Conservation (phyloP, 441 rosid species). For the Biscutella laevigata region DNA sequence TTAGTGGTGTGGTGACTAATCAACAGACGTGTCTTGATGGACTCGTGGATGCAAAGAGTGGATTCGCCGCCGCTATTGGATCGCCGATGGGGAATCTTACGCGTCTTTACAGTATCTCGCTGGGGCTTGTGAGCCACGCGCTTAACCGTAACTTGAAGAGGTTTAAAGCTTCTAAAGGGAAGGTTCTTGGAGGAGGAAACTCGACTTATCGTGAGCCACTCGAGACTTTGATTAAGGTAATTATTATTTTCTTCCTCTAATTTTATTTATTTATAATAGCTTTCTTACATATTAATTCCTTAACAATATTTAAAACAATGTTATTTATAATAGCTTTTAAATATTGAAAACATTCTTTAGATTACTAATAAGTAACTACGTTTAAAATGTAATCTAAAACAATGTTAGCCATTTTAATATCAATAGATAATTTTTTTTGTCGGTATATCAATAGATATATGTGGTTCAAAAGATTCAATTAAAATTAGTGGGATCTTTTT, state of each 20-base stretch:
- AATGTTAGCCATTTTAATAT: no score
- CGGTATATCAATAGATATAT: no score
- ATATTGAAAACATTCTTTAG: no score
- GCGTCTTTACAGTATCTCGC: conserved; percentile 47
- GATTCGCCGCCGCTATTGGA: conserved; percentile 29
- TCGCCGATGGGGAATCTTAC: conserved; percentile 35
- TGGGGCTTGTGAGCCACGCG: conserved; percentile 44
- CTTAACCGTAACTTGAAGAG: conserved; percentile 34
- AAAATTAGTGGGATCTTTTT: no score
- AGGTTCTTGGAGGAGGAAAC: conserved; percentile 22
- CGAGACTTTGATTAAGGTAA: conserved; percentile 50
- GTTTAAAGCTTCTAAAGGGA: conserved; percentile 10
- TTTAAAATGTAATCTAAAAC: no score
- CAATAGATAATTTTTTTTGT: no score
- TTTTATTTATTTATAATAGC: neutral
- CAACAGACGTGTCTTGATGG: conserved; percentile 67
- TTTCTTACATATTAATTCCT: no score
- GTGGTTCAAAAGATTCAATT: no score
- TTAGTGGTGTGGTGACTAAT: conserved; percentile 64
- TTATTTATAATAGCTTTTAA: no score
- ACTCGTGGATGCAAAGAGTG: conserved; percentile 36
- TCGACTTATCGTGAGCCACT: conserved; percentile 41
- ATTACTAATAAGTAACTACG: no score
- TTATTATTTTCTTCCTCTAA: neutral
- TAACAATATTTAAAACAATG: no score